Evolutionary conservation across 345 rosid genomes (phyloP).

Genomic region (Lepidium africanum): DNA sequence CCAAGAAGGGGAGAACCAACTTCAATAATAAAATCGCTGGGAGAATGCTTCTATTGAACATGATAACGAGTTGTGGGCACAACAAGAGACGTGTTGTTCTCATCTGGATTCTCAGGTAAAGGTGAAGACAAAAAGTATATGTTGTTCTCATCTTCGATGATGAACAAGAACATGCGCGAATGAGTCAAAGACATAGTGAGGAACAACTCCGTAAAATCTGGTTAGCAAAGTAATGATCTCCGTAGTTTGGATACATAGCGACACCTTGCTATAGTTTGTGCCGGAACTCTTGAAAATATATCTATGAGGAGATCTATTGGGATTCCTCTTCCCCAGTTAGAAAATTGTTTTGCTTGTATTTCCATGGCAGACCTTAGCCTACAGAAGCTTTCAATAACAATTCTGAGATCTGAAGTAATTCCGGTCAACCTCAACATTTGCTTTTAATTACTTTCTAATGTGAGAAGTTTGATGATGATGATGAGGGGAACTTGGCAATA

Average conservation of each 20-base stretch:
- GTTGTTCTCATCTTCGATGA: not conserved
- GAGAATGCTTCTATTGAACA: too few species aligned
- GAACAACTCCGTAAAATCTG: not conserved
- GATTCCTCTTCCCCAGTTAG: not conserved
- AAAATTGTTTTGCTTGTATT: too few species aligned
- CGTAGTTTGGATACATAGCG: constrained; percentile 1
- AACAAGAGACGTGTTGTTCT: not conserved
- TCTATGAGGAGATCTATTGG: not conserved
- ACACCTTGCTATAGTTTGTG: not conserved
- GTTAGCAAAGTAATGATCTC: not conserved
- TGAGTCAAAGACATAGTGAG: not conserved
- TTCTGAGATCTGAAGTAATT: too few species aligned
- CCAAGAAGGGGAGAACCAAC: not conserved
- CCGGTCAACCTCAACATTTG: too few species aligned
- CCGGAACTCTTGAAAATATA: not conserved
- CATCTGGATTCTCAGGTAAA: not conserved
- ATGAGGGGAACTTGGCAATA: too few species aligned
- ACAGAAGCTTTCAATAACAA: too few species aligned
- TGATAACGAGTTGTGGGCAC: not conserved
- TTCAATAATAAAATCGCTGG: not conserved
- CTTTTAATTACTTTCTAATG: too few species aligned
- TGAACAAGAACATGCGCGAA: not conserved
- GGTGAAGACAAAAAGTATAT: not conserved
- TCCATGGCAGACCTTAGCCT: too few species aligned
- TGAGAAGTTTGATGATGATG: too few species aligned